Evolutionary conservation across 2,329 filamentous ascomycete species (phyloP), one percentile per base, ranked within the genome.

Genomic region (Aspergillus novoparasiticus): DNA sequence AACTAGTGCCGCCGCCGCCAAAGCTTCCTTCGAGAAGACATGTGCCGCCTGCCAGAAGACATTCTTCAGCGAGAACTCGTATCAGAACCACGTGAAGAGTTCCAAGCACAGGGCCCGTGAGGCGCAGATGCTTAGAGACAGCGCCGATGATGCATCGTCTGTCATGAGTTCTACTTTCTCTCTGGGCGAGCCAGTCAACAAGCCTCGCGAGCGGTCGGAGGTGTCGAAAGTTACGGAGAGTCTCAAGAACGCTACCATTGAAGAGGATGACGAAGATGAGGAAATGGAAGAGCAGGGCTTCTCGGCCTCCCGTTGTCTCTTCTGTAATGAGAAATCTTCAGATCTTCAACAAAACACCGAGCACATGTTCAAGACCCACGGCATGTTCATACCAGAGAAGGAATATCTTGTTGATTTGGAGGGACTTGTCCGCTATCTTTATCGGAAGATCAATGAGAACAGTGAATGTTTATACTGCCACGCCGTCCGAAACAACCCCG

Each of bases 31-130:
- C 74, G 93, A 97, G 77, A 93, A 91, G 74, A 81, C 84, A 34
- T 99, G 95, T 79, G 83, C 88, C 3, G 85, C 89, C 23, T 99
- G 95, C 82, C 87, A 91, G 73, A 96, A 96, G 83, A 93, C 91
- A 16, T 99, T 96, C 79, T 98, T 90, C 83, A 98, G 94, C 80
- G 92, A 97, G 75, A 97, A 97, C 80, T 94, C 95, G 39, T 98
- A 91, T 79, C 88, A 90, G 75, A 99, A 98, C 79, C 95, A 99
- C 75, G 78, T 98, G 61, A 89, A 89, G 63, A 97, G 94, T 80
- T 89, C 92, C 71, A 97, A 97, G 79, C 95, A 99, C 80, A 92
- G 89, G 79, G 83, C 87, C 61, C 89, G 89, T 70, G 84, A 90
- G 62, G 83, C 86, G 12, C 78, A 79, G 30, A 69, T 82, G 36